Evolutionary conservation across 768 basidiomycete species (phyloP).

Genomic region (Podaxis sp.): DNA sequence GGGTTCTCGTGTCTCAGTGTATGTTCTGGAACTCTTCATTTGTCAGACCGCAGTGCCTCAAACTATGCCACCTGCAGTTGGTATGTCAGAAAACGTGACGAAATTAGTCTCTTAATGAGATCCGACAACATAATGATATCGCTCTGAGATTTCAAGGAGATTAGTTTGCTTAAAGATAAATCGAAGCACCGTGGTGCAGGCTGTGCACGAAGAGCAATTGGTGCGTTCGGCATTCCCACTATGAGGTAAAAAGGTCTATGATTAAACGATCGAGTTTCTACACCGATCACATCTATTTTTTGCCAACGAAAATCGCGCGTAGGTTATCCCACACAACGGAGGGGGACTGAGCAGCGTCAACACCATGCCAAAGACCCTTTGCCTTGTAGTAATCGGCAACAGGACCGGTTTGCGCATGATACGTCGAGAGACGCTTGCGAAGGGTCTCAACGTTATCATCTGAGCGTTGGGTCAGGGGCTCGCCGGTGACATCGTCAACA

Average conservation of each 20-base stretch:
- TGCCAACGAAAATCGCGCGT: slow-evolving; percentile 58
- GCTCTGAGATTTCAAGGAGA: too few relatives aligned
- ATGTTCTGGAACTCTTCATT: too few relatives aligned
- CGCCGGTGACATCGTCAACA: slow-evolving; percentile 91
- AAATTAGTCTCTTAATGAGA: too few relatives aligned
- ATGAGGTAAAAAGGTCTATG: slow-evolving; percentile 9
- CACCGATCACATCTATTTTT: slow-evolving; percentile 33
- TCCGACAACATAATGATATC: too few relatives aligned
- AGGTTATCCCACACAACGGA: slow-evolving; percentile 88
- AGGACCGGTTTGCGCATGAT: slow-evolving; percentile 92
- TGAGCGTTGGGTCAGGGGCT: slow-evolving; percentile 93
- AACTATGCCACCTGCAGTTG: too few relatives aligned
- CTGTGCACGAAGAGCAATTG: neutral
- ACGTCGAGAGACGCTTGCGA: slow-evolving; percentile 83
- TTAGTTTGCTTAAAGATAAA: too few relatives aligned
- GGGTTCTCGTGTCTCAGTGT: too few relatives aligned
- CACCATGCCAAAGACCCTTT: slow-evolving; percentile 83
- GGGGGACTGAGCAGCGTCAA: slow-evolving; percentile 95
- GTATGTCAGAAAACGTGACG: too few relatives aligned
- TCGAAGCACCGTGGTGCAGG: neutral
- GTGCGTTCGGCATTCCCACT: neutral
- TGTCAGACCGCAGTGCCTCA: too few relatives aligned
- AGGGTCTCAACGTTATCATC: slow-evolving; percentile 98
- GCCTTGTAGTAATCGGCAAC: slow-evolving; percentile 96
- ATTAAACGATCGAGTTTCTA: slow-evolving; percentile 15